These are phyloP conservation scores for Paspalum vaginatum DNA, from an alignment of 176 grass and related monocot species.

Conservation along the genomic window DNA sequence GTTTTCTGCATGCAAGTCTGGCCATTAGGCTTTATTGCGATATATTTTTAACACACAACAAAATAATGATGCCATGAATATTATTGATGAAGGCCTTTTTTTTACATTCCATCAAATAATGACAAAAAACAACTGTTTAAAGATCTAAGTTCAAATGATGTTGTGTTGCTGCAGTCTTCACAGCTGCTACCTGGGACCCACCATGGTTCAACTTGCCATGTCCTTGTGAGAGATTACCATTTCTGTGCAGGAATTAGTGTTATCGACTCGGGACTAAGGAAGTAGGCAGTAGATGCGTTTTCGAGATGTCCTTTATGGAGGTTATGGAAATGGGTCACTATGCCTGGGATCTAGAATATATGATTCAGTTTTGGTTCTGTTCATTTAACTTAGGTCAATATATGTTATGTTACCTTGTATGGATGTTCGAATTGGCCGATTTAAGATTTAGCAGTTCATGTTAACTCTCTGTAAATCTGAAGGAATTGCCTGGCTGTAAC, in stretches of 20 bases:
- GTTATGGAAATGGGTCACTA: background rate
- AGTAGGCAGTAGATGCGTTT: background rate
- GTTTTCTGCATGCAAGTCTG: background rate
- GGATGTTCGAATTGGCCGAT: background rate
- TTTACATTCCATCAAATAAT: background rate
- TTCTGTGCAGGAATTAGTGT: background rate
- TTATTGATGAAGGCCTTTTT: background rate
- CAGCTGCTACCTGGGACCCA: background rate
- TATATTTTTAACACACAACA: background rate
- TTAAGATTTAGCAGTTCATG: background rate
- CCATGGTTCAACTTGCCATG: background rate
- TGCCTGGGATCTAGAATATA: background rate
- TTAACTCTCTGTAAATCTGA: conserved; percentile 10
- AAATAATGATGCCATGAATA: background rate
- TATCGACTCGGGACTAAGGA: background rate
- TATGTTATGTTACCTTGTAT: conserved; percentile 22
- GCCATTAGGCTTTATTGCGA: background rate
- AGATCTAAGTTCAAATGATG: background rate
- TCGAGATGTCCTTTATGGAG: background rate
- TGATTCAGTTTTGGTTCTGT: background rate
- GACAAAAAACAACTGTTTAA: background rate
- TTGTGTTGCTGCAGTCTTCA: background rate
- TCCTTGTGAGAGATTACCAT: background rate
- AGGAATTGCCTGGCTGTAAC: background rate
- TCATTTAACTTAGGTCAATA: background rate